Evolutionary conservation across 495 filamentous ascomycete genomes (phyloP).

Genomic region (Hyaloscypha finlandica): DNA sequence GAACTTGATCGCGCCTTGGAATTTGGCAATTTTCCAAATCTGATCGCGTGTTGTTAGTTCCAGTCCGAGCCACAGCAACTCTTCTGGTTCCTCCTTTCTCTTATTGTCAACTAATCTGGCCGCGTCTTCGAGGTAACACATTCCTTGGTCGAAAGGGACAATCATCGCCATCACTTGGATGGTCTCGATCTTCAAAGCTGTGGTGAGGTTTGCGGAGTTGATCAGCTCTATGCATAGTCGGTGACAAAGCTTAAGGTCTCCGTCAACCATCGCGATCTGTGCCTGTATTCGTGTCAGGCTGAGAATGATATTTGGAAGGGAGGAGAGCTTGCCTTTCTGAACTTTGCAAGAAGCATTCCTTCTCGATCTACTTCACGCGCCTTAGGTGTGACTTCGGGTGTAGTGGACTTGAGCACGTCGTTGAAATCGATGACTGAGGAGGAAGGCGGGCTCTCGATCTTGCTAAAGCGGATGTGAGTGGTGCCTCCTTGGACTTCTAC

Average conservation of each 20-base stretch:
- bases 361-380: too few species aligned
- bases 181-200: neutral
- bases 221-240: neutral
- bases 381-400: too few species aligned
- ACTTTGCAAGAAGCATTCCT: too few species aligned
- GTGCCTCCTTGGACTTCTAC: too few species aligned
- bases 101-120: neutral
- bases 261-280: neutral
- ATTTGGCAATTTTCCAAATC: neutral
- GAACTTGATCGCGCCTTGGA: neutral
- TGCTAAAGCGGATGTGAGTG: too few species aligned
- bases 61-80: neutral
- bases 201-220: neutral
- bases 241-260: neutral
- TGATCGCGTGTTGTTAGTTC: neutral
- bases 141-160: neutral
- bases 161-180: neutral
- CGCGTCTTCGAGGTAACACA: neutral
- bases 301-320: neutral
- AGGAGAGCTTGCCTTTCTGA: too few species aligned
- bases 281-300: neutral
- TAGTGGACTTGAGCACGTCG: neutral
- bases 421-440: neutral
- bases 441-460: neutral
- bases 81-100: neutral